Evolutionary conservation across 1,284 basidiomycete species (phyloP), one percentile per base, ranked within the genome.

Genomic region (Caloboletus firmus): DNA sequence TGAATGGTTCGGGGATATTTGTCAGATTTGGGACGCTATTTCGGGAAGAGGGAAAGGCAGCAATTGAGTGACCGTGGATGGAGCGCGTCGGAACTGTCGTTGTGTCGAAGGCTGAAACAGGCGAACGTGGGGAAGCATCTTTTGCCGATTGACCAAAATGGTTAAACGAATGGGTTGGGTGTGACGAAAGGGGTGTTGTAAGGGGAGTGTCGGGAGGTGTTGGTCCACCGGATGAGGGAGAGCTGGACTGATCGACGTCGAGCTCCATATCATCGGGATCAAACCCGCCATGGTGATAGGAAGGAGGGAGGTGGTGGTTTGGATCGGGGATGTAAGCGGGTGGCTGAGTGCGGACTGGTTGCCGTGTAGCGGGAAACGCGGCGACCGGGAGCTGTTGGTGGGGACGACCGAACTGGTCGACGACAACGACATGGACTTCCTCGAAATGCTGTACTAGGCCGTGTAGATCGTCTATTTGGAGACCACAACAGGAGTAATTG

Each of bases 391-490:
- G 72, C 49, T 75, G 74, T 4, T 76, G 71, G 50, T 68, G 75
- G 17, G 69, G 69, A 9, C 71, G 73, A 6, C 75, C 70, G 55
- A 76, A 76, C n/a, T 79, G 81, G 68, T 89, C 85, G 45, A 86
- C 68, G 52, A 89, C 82, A 56, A 88, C 78, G 63, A 93, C 88
- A 69, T 93, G 91, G 43, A 84, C 83, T 56, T 91, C 85, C 65
- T 93, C 91, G 61, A 93, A 93, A 66, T 93, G 91, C 70, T 93
- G 90, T 6, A 93, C 79, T 24, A 93, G 83, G 1, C 88, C 90
- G 63, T 94, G 91, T 9, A 94, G 81, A 69, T 93, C 91, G 44
- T 81, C 82, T 20, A 93, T 80, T 57, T 88, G 81, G 39, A 87
- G 74, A 12, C 89, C 91, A 65, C 91, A 94, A 73, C 91, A 94